A percentile compares a stretch with the other conserved stretches of the same genome.
Conservation (phyloP, 2,329 filamentous ascomycete species). For the Mollisiaceae sp. region DNA sequence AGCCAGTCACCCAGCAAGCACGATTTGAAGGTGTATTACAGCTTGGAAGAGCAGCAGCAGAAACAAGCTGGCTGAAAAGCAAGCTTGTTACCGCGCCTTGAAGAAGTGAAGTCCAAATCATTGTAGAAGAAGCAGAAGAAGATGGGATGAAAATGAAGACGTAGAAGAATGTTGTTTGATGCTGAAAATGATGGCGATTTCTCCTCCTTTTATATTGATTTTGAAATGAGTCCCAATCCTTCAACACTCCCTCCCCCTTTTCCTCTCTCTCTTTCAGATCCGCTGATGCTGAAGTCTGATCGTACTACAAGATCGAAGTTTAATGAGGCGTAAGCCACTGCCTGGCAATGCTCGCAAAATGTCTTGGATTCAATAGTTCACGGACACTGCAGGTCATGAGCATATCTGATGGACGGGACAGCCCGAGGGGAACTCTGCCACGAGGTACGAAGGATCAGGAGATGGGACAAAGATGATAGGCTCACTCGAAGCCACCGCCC, state of each 20-base stretch:
- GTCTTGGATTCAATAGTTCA: slow-evolving; percentile 3
- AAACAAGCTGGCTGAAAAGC: slow-evolving; percentile 9
- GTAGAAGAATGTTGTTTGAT: background rate
- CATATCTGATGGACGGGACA: background rate
- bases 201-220: background rate
- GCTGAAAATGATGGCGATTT: background rate
- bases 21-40: slow-evolving; percentile 23
- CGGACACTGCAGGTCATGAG: slow-evolving; percentile 4
- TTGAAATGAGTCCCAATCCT: background rate
- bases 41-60: slow-evolving; percentile 17
- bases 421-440: background rate
- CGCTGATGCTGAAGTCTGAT: background rate
- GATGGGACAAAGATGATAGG: background rate
- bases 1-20: slow-evolving; percentile 24
- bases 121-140: slow-evolving; percentile 4
- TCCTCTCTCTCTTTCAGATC: background rate
- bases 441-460: background rate
- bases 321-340: slow-evolving; percentile 4
- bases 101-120: slow-evolving; percentile 10
- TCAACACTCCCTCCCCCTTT: background rate
- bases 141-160: background rate
- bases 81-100: slow-evolving; percentile 11
- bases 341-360: background rate
- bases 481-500: background rate
- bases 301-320: background rate